phyloP scores from a whole-genome alignment of 768 basidiomycete genomes.

The Amanita molliuscula region DNA sequence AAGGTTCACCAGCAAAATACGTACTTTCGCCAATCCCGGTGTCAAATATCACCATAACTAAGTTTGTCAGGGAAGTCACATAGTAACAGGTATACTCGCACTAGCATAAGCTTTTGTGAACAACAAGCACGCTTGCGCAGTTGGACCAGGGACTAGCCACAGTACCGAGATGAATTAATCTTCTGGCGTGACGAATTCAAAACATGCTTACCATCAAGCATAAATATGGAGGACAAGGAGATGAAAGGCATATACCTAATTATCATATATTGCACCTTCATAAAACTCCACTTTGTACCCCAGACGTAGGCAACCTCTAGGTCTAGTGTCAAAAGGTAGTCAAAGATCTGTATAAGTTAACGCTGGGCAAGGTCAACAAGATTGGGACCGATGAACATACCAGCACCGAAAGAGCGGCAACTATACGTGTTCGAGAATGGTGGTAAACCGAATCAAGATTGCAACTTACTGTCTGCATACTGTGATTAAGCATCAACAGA shows the following conservation, averaged over 20 bases:
- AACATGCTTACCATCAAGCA: background rate
- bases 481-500: background rate
- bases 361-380: background rate
- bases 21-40: constrained; percentile 4
- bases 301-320: background rate
- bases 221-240: background rate
- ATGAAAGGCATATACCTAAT: constrained; percentile 3
- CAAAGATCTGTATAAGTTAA: background rate
- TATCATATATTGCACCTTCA: constrained; percentile 1
- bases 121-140: background rate
- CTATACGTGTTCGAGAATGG: background rate
- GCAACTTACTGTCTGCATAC: constrained; percentile 4
- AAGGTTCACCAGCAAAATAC: background rate
- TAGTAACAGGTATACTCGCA: background rate
- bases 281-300: constrained; percentile 1
- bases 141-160: background rate
- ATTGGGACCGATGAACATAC: background rate
- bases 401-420: background rate
- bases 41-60: background rate
- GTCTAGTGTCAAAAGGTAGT: constrained; percentile 3
- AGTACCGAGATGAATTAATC: background rate
- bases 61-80: background rate
- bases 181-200: background rate
- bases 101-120: constrained; percentile 1
- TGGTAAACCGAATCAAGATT: background rate